A percentile compares a stretch with the other conserved stretches of the same genome.
Evolutionary conservation across 1,284 basidiomycete genomes (phyloP).

Genomic region (Fomitopsis pinicola): DNA sequence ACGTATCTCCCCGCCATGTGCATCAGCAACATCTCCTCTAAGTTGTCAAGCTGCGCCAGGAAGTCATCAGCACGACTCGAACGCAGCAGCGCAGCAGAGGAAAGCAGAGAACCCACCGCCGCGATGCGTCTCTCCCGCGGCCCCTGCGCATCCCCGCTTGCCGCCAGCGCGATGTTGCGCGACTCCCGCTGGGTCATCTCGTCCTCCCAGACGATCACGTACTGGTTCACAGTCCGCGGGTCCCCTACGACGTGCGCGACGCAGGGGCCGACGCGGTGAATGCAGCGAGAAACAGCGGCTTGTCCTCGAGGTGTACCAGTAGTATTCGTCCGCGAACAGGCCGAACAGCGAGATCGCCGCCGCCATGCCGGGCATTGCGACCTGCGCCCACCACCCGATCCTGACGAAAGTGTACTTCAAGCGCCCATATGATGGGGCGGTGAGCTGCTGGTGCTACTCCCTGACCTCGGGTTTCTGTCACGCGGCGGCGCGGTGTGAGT

Average conservation of each 20-base stretch:
- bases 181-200: conserved; percentile 16
- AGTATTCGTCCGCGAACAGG: neutral
- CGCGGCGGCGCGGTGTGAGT: too few species aligned
- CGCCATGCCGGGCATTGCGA: conserved; percentile 11
- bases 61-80: too few species aligned
- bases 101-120: neutral
- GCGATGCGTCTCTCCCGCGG: conserved; percentile 7
- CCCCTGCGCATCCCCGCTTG: conserved; percentile 12
- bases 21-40: too few species aligned
- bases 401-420: conserved; percentile 20
- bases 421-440: conserved; percentile 1
- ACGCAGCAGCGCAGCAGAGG: too few species aligned
- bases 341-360: neutral
- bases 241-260: conserved; percentile 22
- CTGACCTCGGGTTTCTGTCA: conserved; percentile 21
- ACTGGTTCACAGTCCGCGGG: conserved; percentile 20
- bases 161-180: conserved; percentile 11
- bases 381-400: conserved; percentile 25
- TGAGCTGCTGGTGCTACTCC: conserved; percentile 13
- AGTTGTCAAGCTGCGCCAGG: too few species aligned
- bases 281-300: conserved; percentile 14
- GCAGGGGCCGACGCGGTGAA: conserved; percentile 16
- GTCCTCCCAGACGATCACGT: conserved; percentile 26
- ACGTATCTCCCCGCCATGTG: too few species aligned
- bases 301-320: conserved; percentile 1